Conservation (phyloP, 78 protist genomes). For the Chrysochromulina parva region DNA sequence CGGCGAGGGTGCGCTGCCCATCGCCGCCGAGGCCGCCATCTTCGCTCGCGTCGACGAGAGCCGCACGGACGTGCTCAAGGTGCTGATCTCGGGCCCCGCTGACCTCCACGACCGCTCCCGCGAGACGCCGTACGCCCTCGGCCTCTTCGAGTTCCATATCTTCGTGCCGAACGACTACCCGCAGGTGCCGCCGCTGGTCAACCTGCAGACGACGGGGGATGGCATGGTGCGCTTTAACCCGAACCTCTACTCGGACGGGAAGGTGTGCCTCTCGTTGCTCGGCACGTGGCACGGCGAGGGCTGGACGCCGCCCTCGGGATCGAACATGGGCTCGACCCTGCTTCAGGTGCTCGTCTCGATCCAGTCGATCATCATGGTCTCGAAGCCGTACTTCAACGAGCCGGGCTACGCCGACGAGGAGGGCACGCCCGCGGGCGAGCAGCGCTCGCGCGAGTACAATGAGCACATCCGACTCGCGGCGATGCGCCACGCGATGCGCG, state of each 20-base stretch:
- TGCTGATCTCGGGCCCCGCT: neutral
- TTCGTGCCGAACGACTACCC: slow-evolving; percentile 71
- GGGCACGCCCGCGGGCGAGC: neutral
- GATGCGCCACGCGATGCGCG: neutral
- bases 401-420: slow-evolving; percentile 74
- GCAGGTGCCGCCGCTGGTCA: neutral
- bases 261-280: slow-evolving; percentile 71
- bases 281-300: slow-evolving; percentile 83
- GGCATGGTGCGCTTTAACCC: slow-evolving; percentile 62
- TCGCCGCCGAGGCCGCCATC: slow-evolving; percentile 16
- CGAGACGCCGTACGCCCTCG: slow-evolving; percentile 41
- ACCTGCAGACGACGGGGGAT: neutral
- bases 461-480: neutral
- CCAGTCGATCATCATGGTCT: slow-evolving; percentile 26
- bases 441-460: neutral
- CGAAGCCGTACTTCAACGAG: slow-evolving; percentile 83
- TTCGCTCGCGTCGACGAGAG: slow-evolving; percentile 61
- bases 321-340: neutral
- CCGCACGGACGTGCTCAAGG: slow-evolving; percentile 50
- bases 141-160: slow-evolving; percentile 61
- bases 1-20: neutral
- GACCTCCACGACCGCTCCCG: neutral
- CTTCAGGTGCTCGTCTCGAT: slow-evolving; percentile 8
- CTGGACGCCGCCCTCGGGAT: neutral
- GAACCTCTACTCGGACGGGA: slow-evolving; percentile 71